Percentiles rank a stretch among this genome's conserved stretches.
These are phyloP conservation scores for Neoscytalidium dimidiatum DNA, from an alignment of 2,329 filamentous ascomycete genomes.

Conservation along the genomic window DNA sequence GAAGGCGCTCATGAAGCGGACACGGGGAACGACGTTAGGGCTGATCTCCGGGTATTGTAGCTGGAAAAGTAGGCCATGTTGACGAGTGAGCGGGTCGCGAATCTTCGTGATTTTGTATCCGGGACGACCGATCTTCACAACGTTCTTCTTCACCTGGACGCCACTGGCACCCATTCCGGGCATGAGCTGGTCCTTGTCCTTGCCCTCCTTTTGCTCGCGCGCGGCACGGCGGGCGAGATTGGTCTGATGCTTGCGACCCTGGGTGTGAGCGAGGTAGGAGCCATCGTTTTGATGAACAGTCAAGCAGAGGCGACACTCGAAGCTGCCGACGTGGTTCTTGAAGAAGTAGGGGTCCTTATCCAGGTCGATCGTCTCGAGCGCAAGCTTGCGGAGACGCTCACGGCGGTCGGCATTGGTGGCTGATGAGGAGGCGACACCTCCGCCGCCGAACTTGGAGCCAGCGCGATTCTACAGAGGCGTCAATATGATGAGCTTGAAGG, in stretches of 20 bases:
- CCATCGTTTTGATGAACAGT: constrained; percentile 99
- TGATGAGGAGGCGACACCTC: constrained; percentile 90
- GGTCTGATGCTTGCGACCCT: constrained; percentile 98
- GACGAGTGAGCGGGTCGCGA: constrained; percentile 81
- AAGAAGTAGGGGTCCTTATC: constrained; percentile 99
- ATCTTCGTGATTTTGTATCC: constrained; percentile 99
- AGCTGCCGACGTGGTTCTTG: constrained; percentile 98
- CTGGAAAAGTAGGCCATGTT: constrained; percentile 93
- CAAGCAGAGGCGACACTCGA: constrained; percentile 94
- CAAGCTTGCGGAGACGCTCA: constrained; percentile 95
- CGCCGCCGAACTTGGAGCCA: constrained; percentile 96
- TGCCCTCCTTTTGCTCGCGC: constrained; percentile 90
- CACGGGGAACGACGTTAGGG: constrained; percentile 72
- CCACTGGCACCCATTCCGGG: constrained; percentile 70
- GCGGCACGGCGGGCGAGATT: constrained; percentile 94
- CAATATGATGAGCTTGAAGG: constrained; percentile 16
- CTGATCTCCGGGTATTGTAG: constrained; percentile 92
- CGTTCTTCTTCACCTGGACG: constrained; percentile 69
- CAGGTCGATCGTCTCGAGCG: constrained; percentile 97
- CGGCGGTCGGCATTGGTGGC: constrained; percentile 96
- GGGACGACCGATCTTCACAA: constrained; percentile 92
- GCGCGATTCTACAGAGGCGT: constrained; percentile 70
- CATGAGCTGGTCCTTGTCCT: constrained; percentile 67
- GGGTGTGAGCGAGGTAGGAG: constrained; percentile 96
- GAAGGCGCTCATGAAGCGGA: constrained; percentile 97